Conservation (phyloP, 306 rosid species). For the Begonia masoniana region DNA sequence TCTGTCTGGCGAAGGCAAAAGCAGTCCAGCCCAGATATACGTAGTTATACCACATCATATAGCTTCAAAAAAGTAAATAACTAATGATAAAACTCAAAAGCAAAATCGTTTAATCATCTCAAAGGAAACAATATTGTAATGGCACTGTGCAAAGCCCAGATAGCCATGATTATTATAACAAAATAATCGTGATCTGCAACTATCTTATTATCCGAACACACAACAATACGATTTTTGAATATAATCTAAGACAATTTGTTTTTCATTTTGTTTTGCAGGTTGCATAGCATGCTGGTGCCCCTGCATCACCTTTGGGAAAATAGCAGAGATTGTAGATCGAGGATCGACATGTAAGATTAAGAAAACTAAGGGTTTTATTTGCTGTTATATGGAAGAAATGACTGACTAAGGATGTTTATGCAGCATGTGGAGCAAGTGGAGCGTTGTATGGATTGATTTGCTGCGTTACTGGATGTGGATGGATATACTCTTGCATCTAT, state of each 20-base stretch:
- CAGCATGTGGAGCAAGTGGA: conserved; percentile 57
- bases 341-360: conserved; percentile 47
- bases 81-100: no score
- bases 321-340: conserved; percentile 55
- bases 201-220: no score
- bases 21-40: no score
- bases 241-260: background rate
- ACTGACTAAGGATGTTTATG: conserved; percentile 1
- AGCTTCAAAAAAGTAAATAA: no score
- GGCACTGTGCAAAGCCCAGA: no score
- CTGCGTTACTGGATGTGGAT: conserved; percentile 25
- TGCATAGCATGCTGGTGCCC: conserved; percentile 64
- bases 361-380: background rate
- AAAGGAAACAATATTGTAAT: no score
- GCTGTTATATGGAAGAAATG: background rate
- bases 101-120: no score
- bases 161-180: no score
- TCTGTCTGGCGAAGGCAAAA: background rate
- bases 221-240: no score
- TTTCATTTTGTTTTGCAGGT: no score
- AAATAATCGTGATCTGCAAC: no score
- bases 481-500: conserved; percentile 50
- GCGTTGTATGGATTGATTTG: conserved; percentile 31
- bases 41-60: no score
- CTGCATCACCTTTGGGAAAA: conserved; percentile 58